Evolutionary conservation across 2,329 filamentous ascomycete species (phyloP).

Genomic region (Penicillium vulpinum): DNA sequence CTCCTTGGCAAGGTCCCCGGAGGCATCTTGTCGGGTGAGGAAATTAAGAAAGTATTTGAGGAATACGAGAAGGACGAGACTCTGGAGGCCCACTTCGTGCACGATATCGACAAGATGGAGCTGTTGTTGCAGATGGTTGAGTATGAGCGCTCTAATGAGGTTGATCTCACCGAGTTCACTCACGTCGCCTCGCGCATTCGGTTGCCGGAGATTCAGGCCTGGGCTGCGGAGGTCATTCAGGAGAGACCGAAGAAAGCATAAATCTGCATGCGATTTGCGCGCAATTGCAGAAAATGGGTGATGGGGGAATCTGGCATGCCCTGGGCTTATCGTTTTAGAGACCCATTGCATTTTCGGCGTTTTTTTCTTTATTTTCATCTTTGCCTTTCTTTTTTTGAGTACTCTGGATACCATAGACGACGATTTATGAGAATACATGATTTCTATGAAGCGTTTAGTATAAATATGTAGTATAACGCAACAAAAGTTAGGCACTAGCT

Average conservation of each 20-base stretch:
- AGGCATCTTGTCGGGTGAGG: constrained; percentile 62
- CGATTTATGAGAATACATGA: constrained; percentile 18
- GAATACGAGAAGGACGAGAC: constrained; percentile 92
- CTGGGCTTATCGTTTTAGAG: not conserved
- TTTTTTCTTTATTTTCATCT: constrained; percentile 8
- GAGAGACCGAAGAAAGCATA: constrained; percentile 63
- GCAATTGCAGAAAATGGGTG: not conserved
- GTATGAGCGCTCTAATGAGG: constrained; percentile 73
- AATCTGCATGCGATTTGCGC: constrained; percentile 12
- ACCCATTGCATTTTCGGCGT: constrained; percentile 13
- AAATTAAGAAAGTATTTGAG: constrained; percentile 81
- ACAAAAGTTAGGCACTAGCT: not conserved
- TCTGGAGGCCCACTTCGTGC: constrained; percentile 82
- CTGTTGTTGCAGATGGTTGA: constrained; percentile 93
- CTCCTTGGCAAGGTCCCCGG: constrained; percentile 74
- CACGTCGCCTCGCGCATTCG: constrained; percentile 73
- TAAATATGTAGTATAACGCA: not conserved
- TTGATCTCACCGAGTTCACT: constrained; percentile 84
- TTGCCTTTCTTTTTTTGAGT: not conserved
- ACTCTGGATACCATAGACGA: constrained; percentile 21
- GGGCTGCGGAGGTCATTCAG: constrained; percentile 72
- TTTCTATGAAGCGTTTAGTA: not conserved
- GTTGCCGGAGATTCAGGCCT: constrained; percentile 74
- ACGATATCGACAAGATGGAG: constrained; percentile 98
- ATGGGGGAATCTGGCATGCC: not conserved